Base-by-base conservation (phyloP, 306 rosid species). In the Sechiopsis laciniata region DNA sequence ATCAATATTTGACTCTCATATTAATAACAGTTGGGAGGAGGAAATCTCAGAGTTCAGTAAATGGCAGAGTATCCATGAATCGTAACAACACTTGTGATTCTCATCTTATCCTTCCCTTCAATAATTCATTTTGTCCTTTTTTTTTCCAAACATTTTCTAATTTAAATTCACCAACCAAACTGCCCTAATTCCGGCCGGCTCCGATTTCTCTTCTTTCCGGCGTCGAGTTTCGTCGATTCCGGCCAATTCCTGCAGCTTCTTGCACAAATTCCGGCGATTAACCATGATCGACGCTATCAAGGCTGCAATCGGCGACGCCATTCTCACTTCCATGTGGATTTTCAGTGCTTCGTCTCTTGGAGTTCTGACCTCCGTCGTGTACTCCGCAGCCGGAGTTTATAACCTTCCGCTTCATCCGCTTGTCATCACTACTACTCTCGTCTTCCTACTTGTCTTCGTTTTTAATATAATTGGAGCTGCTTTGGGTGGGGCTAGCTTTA, bases 401-500 rank as follows among this genome's bases (percentile, higher is more conserved):
- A 90, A 85, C 11, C 75, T 86, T 16, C 63, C 79, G 8, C 84
- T 83, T 82, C 81, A 87, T 63, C 80, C 97, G 8, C 64, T 92
- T 9, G 42, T 83, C 13, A 81, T 92, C 77, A 88, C 87, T 53
- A 88, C 88, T 51, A 12, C 29, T 24, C 85, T 89, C 7, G 82
- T 92, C 7, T 92, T 92, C 75, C 0, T 84, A 5, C 87, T 92
- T 16, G 92, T 89, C 50, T 78, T 88, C 6, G 19, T 86, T 24
- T 92, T 92, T 92, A 82, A 81, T 64, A 3, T 82, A n/a, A 68
- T 91, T 26, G 96, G 90, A 7, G 80, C 69, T 70, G 78, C 81
- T 48, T 59, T 92, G 78, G 97, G 96, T 72, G 97, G 97, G 1
- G 97, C 96, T 62, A 92, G 96, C 89, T 92, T 92, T 85, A 92